phyloP scores from a whole-genome alignment of 495 filamentous ascomycete genomes.

The Neurospora sp. region DNA sequence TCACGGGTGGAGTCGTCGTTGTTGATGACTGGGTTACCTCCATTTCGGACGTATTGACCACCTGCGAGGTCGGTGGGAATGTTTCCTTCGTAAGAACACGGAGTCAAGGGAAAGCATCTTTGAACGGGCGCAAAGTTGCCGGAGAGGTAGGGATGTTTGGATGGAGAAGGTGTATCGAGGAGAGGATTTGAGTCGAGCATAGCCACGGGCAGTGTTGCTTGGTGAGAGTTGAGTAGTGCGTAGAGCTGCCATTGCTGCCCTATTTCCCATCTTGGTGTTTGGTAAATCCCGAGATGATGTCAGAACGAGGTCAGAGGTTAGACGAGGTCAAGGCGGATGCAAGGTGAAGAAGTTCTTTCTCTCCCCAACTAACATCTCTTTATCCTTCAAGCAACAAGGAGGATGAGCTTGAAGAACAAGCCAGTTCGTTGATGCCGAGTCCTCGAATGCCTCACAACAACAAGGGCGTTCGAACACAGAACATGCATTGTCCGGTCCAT shows the following conservation, averaged over 20 bases:
- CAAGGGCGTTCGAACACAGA: no score
- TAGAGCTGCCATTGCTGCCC: neutral
- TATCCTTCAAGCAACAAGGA: neutral
- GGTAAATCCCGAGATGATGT: neutral
- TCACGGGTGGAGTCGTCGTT: constrained; percentile 45
- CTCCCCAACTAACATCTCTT: neutral
- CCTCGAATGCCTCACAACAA: no score
- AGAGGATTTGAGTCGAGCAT: neutral
- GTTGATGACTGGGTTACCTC: constrained; percentile 55
- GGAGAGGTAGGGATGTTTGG: constrained; percentile 32
- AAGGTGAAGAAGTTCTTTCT: neutral
- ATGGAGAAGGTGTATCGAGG: neutral
- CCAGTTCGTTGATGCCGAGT: neutral
- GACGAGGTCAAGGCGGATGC: neutral
- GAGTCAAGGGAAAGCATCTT: constrained; percentile 33
- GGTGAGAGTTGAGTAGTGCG: neutral
- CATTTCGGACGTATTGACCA: constrained; percentile 61
- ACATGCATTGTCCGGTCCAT: no score
- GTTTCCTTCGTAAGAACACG: constrained; percentile 40
- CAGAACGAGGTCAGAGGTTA: neutral
- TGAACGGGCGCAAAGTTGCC: constrained; percentile 59
- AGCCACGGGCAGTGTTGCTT: neutral
- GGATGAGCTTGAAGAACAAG: neutral
- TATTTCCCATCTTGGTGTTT: neutral
- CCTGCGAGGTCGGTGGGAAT: constrained; percentile 52